Conservation (phyloP, 2,329 filamentous ascomycete species). For the Lachnellula arida region DNA sequence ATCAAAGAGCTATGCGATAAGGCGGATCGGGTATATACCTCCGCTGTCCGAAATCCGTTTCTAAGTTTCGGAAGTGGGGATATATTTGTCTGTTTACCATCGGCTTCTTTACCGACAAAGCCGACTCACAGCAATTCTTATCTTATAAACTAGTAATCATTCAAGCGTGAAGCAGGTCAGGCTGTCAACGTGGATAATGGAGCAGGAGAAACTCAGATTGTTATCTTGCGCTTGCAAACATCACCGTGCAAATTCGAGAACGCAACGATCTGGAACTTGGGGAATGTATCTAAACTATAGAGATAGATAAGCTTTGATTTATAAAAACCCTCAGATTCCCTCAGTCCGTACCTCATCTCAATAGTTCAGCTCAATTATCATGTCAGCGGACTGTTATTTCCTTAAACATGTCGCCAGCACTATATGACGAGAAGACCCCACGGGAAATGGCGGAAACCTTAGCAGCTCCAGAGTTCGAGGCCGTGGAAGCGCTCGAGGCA, state of each 20-base stretch:
- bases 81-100: not conserved
- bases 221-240: too few relatives aligned
- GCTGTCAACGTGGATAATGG: not conserved
- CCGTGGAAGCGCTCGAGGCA: slow-evolving; percentile 23
- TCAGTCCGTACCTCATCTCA: too few relatives aligned
- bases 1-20: not conserved
- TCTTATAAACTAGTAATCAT: not conserved
- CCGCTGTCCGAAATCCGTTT: not conserved
- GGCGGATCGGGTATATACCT: not conserved
- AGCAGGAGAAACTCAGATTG: not conserved
- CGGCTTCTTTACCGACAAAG: not conserved
- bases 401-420: not conserved
- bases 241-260: too few relatives aligned
- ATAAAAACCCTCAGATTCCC: too few relatives aligned
- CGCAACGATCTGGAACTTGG: too few relatives aligned
- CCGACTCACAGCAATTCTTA: not conserved
- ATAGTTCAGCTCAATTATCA: not conserved
- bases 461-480: slow-evolving; percentile 1
- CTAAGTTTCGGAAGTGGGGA: not conserved
- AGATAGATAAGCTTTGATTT: not conserved
- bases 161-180: too few relatives aligned
- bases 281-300: not conserved
- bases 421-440: not conserved
- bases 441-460: not conserved
- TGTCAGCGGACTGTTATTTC: not conserved